These are phyloP conservation scores for Ploettnerulaceae sp. DNA, from an alignment of 2,329 filamentous ascomycete species.

Conservation along the genomic window DNA sequence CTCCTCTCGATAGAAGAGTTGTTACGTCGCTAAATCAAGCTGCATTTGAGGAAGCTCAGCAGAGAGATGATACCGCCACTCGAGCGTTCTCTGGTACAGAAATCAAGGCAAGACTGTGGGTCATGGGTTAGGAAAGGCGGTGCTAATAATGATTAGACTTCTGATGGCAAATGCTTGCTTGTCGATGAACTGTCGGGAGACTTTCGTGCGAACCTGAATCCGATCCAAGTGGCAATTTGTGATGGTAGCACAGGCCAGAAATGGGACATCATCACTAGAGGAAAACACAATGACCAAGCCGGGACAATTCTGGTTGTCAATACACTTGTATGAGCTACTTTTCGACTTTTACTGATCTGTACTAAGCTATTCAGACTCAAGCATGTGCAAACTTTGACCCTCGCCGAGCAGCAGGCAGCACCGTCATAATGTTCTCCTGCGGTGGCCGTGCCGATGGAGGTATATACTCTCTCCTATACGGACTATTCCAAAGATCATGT, in stretches of 20 bases:
- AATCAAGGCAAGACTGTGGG: conserved; percentile 35
- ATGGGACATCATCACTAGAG: conserved; percentile 44
- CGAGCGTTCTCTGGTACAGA: conserved; percentile 38
- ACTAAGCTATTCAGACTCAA: conserved; percentile 39
- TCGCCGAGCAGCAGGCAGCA: conserved; percentile 45
- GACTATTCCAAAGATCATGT: background rate
- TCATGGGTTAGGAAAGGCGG: conserved; percentile 7
- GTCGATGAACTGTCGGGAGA: conserved; percentile 42
- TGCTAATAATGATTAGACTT: conserved; percentile 33
- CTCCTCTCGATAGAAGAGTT: conserved; percentile 27
- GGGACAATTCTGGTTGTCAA: conserved; percentile 49
- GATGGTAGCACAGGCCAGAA: conserved; percentile 38
- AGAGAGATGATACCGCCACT: conserved; percentile 39
- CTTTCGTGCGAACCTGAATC: conserved; percentile 42
- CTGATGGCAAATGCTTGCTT: conserved; percentile 40
- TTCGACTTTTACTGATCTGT: no score
- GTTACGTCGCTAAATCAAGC: conserved; percentile 37
- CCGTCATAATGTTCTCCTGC: conserved; percentile 54
- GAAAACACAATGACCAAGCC: conserved; percentile 46
- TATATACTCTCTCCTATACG: conserved; percentile 21
- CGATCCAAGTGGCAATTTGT: conserved; percentile 40
- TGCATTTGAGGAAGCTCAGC: conserved; percentile 41
- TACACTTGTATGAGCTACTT: conserved; percentile 39
- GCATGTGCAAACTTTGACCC: conserved; percentile 56
- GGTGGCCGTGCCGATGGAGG: conserved; percentile 52